Evolutionary conservation across 805 yeast genomes (phyloP).

Genomic region (Saturnispora besseyi): DNA sequence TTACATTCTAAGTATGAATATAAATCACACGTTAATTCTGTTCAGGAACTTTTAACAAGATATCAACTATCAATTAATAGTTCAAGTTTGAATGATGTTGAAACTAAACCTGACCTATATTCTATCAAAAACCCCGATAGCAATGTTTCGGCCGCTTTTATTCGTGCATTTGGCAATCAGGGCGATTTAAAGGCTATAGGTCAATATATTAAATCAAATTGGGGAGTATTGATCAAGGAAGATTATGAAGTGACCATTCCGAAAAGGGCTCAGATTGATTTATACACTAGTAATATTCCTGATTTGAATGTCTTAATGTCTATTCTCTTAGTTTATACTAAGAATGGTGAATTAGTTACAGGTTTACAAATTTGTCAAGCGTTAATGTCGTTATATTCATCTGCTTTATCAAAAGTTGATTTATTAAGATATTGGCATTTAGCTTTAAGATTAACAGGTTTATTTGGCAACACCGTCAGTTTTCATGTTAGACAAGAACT

Average conservation of each 20-base stretch:
- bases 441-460: conserved; percentile 20
- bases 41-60: background rate
- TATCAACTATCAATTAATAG: background rate
- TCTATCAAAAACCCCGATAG: background rate
- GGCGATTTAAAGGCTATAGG: conserved; percentile 21
- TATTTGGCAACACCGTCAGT: conserved; percentile 17
- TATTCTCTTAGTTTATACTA: conserved; percentile 24
- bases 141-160: conserved; percentile 12
- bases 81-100: background rate
- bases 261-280: background rate
- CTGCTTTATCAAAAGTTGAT: background rate
- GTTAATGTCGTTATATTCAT: background rate
- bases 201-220: conserved; percentile 19
- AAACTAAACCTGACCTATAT: background rate
- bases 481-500: conserved; percentile 16
- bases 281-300: conserved; percentile 16
- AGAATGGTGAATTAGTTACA: conserved; percentile 22
- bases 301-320: conserved; percentile 18
- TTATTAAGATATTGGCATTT: conserved; percentile 20
- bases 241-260: background rate
- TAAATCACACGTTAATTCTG: background rate
- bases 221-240: conserved; percentile 20
- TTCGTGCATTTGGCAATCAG: conserved; percentile 24
- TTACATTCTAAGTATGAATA: background rate
- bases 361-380: conserved; percentile 10